Conservation (phyloP, 176 grass and related monocot species). For the Avena sativa region DNA sequence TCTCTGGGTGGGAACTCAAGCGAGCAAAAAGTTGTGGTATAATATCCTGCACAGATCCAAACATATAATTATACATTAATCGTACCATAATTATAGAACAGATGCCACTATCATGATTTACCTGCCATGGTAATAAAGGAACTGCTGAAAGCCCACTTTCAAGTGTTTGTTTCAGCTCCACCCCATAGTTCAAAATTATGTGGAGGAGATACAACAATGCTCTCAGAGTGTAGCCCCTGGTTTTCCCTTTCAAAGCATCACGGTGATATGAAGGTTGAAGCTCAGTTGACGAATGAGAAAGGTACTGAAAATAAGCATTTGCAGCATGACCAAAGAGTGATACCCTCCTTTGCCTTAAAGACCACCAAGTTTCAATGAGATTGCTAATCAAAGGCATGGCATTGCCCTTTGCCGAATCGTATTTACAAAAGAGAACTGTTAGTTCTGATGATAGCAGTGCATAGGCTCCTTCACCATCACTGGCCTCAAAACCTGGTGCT, state of each 20-base stretch:
- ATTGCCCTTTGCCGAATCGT: constrained; percentile 49
- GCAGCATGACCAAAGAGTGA: constrained; percentile 87
- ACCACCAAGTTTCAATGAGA: constrained; percentile 80
- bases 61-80: constrained; percentile 30
- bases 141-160: constrained; percentile 72
- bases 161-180: constrained; percentile 81
- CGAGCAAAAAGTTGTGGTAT: constrained; percentile 97
- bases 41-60: constrained; percentile 74
- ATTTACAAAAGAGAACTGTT: constrained; percentile 66
- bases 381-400: constrained; percentile 57
- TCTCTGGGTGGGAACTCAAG: constrained; percentile 90
- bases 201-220: constrained; percentile 84
- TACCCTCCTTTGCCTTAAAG: constrained; percentile 79
- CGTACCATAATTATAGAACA: constrained; percentile 35
- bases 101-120: constrained; percentile 30
- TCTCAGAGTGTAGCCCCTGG: constrained; percentile 72
- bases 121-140: constrained; percentile 94
- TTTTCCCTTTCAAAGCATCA: constrained; percentile 67
- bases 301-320: constrained; percentile 89
- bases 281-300: constrained; percentile 78
- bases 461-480: constrained; percentile 68
- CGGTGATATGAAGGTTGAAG: constrained; percentile 50
- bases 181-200: constrained; percentile 89
- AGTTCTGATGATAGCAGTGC: constrained; percentile 71
- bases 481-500: constrained; percentile 73